These are phyloP conservation scores for Lachnellula arida DNA, from an alignment of 2,329 filamentous ascomycete species.

Conservation along the genomic window DNA sequence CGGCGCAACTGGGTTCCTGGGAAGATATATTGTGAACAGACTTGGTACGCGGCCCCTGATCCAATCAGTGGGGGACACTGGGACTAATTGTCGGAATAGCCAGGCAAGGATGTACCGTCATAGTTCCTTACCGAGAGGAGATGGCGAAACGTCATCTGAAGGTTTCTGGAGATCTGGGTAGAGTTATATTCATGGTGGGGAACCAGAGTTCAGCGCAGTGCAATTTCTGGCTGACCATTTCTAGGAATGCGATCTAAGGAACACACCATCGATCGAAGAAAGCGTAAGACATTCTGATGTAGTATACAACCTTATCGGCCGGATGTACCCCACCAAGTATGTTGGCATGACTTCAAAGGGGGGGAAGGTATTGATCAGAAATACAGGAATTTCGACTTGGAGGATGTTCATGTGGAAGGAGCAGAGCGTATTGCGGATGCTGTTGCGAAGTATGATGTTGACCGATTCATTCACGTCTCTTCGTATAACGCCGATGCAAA, in stretches of 20 bases:
- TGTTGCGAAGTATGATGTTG: conserved; percentile 95
- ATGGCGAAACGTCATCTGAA: conserved; percentile 98
- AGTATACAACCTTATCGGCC: conserved; percentile 92
- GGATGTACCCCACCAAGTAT: conserved; percentile 94
- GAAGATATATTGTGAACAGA: conserved; percentile 95
- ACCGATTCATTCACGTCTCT: conserved; percentile 94
- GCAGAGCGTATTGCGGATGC: conserved; percentile 89
- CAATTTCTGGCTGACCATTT: conserved; percentile 1
- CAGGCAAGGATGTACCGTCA: conserved; percentile 87
- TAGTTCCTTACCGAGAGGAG: conserved; percentile 92
- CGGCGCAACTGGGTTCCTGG: conserved; percentile 91
- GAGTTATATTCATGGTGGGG: conserved; percentile 74
- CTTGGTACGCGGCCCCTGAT: conserved; percentile 54
- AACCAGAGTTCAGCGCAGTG: not conserved
- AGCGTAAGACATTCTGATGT: conserved; percentile 95
- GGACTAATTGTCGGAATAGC: conserved; percentile 49
- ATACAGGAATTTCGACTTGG: conserved; percentile 80
- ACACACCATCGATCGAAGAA: conserved; percentile 93
- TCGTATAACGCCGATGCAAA: conserved; percentile 82
- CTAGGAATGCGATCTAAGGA: conserved; percentile 90
- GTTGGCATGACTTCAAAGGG: conserved; percentile 23
- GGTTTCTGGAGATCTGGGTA: conserved; percentile 88
- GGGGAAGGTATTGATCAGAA: conserved; percentile 27
- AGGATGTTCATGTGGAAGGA: conserved; percentile 90
- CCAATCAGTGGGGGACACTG: not conserved